Conservation (phyloP, 768 basidiomycete species). For the Russula griseocarnosa region DNA sequence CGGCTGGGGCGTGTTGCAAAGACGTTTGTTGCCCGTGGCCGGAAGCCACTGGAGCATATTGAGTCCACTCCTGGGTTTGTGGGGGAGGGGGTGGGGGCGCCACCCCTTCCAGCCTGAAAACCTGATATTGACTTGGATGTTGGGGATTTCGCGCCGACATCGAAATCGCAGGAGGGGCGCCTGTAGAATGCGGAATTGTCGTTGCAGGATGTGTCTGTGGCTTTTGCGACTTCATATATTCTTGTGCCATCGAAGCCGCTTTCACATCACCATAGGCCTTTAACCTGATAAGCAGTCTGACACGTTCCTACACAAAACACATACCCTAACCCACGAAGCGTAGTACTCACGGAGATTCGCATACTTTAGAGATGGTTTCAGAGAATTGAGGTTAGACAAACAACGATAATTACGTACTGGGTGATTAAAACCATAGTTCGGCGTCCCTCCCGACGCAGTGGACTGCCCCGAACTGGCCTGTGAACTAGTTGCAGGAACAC, state of each 20-base stretch:
- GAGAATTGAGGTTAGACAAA: neutral
- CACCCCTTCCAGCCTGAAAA: neutral
- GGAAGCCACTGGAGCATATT: neutral
- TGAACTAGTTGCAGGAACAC: neutral
- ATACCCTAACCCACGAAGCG: slow-evolving; percentile 11
- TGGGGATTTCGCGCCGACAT: neutral
- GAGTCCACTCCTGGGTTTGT: neutral
- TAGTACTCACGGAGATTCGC: neutral
- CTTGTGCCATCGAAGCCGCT: slow-evolving; percentile 3
- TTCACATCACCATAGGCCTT: slow-evolving; percentile 10
- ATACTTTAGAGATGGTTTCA: slow-evolving; percentile 10
- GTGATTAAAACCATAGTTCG: neutral
- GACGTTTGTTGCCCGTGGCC: neutral
- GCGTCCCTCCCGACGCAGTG: neutral
- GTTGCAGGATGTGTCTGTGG: neutral
- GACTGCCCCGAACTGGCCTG: neutral
- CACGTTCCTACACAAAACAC: neutral
- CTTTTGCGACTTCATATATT: neutral
- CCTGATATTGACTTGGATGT: neutral
- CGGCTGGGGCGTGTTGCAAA: neutral
- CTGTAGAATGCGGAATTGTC: neutral
- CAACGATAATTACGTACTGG: neutral
- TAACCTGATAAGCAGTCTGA: slow-evolving; percentile 3
- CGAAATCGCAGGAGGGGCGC: neutral
- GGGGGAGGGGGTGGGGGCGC: neutral